A percentile compares a stretch with the other conserved stretches of the same genome.
Evolutionary conservation across 495 filamentous ascomycete species (phyloP).

Genomic region (Cairneyella variabilis): DNA sequence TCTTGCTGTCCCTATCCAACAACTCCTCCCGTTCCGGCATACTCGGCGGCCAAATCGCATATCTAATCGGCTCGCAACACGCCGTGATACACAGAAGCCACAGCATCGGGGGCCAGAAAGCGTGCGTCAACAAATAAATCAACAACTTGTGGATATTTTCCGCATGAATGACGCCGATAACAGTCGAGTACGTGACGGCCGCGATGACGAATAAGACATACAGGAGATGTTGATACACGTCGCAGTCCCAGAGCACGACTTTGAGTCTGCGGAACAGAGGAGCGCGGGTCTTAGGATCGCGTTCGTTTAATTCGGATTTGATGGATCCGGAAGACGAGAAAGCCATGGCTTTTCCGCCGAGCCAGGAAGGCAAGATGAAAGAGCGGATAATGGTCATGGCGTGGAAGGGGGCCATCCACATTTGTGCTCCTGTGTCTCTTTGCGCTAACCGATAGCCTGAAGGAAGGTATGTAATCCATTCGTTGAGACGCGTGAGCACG

Average conservation of each 20-base stretch:
- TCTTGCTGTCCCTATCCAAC: slow-evolving; percentile 39
- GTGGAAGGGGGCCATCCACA: slow-evolving; percentile 24
- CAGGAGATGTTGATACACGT: slow-evolving; percentile 13
- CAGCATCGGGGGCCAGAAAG: slow-evolving; percentile 43
- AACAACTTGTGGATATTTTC: slow-evolving; percentile 22
- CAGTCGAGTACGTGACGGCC: slow-evolving; percentile 32
- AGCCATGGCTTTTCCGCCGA: slow-evolving; percentile 20
- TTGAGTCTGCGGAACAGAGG: slow-evolving; percentile 11
- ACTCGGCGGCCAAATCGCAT: slow-evolving; percentile 40
- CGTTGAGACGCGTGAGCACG: slow-evolving; percentile 37
- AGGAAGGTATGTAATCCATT: slow-evolving; percentile 39
- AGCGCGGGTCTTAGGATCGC: slow-evolving; percentile 12
- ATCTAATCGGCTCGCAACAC: slow-evolving; percentile 33
- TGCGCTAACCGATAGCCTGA: slow-evolving; percentile 43
- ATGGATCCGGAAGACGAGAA: slow-evolving; percentile 19
- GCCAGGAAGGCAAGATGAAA: slow-evolving; percentile 22
- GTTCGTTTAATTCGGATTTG: slow-evolving; percentile 20
- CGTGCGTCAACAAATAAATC: slow-evolving; percentile 41
- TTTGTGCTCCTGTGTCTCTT: slow-evolving; percentile 16
- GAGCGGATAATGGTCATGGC: slow-evolving; percentile 19
- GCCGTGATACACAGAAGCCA: slow-evolving; percentile 37
- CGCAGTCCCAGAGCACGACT: slow-evolving; percentile 20
- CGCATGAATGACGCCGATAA: neutral
- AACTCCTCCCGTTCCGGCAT: slow-evolving; percentile 42
- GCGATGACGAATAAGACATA: slow-evolving; percentile 40